A percentile compares a stretch with the other conserved stretches of the same genome.
Evolutionary conservation across 441 rosid species (phyloP).

Genomic region (Adansonia madagascariensis): DNA sequence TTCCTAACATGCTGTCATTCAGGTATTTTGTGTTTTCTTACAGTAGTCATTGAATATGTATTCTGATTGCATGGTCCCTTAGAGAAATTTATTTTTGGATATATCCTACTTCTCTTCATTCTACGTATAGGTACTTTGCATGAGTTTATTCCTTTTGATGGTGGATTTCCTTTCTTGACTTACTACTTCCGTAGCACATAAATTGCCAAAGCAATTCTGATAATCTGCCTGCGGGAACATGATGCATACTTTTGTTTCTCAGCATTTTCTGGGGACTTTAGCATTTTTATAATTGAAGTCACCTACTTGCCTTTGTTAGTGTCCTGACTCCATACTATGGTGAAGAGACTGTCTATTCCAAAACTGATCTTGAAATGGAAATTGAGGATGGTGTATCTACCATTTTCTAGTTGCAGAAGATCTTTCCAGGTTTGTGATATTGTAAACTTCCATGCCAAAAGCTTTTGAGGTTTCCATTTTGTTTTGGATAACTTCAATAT

Average conservation of each 20-base stretch:
- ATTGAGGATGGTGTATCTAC: slow-evolving; percentile 98
- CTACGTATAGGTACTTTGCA: neutral
- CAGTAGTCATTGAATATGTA: neutral
- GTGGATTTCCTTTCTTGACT: slow-evolving; percentile 23
- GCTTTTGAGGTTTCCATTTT: slow-evolving; percentile 20
- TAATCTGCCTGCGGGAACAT: slow-evolving; percentile 6
- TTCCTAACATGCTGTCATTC: slow-evolving; percentile 97
- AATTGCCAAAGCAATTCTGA: slow-evolving; percentile 26
- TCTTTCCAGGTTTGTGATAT: slow-evolving; percentile 71
- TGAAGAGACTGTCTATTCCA: slow-evolving; percentile 95
- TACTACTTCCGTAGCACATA: neutral
- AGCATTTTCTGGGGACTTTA: neutral
- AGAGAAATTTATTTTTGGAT: slow-evolving; percentile 16
- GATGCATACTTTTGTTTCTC: neutral
- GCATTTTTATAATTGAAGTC: neutral
- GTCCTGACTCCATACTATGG: slow-evolving; percentile 97
- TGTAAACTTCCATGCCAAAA: slow-evolving; percentile 22
- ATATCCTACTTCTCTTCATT: slow-evolving; percentile 16
- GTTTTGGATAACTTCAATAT: slow-evolving; percentile 22
- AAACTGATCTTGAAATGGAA: slow-evolving; percentile 89
- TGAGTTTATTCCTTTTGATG: neutral
- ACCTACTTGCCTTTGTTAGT: slow-evolving; percentile 44
- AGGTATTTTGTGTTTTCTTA: slow-evolving; percentile 52
- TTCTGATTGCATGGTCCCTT: neutral
- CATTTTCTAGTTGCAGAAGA: slow-evolving; percentile 93